A percentile compares a stretch with the other conserved stretches of the same genome.
Evolutionary conservation across 805 yeast species (phyloP).

Genomic region (Teunomyces pallodes): DNA sequence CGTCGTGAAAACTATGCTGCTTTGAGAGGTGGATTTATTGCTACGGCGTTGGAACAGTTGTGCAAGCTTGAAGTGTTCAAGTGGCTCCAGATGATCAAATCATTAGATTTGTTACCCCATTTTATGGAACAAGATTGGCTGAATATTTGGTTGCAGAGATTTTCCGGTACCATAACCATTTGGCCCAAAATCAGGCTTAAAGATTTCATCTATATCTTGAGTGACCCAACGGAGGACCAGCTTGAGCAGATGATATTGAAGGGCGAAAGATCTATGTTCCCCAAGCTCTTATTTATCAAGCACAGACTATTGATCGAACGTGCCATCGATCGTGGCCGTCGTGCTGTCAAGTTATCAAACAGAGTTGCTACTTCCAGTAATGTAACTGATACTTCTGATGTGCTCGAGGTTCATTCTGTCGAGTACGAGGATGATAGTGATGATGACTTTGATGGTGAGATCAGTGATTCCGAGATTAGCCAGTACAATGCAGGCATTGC

Average conservation of each 20-base stretch:
- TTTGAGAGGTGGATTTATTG: slow-evolving; percentile 74
- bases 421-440: slow-evolving; percentile 12
- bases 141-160: slow-evolving; percentile 68
- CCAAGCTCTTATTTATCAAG: slow-evolving; percentile 61
- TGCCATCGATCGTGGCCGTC: slow-evolving; percentile 54
- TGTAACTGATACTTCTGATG: slow-evolving; percentile 3
- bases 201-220: slow-evolving; percentile 62
- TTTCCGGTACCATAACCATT: slow-evolving; percentile 72
- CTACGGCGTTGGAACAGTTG: slow-evolving; percentile 68
- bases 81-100: slow-evolving; percentile 67
- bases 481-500: neutral
- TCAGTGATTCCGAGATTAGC: neutral
- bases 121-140: slow-evolving; percentile 79
- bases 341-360: slow-evolving; percentile 16
- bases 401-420: slow-evolving; percentile 6
- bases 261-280: slow-evolving; percentile 67
- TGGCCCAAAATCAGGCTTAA: slow-evolving; percentile 64
- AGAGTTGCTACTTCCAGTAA: slow-evolving; percentile 6
- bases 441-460: slow-evolving; percentile 6
- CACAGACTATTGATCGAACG: slow-evolving; percentile 67
- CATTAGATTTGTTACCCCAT: slow-evolving; percentile 65
- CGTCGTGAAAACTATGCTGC: slow-evolving; percentile 31
- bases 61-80: slow-evolving; percentile 72
- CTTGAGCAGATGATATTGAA: slow-evolving; percentile 53
- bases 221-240: slow-evolving; percentile 64